Base-by-base conservation (phyloP, 805 yeast genomes). In the Ogataea corticis region DNA sequence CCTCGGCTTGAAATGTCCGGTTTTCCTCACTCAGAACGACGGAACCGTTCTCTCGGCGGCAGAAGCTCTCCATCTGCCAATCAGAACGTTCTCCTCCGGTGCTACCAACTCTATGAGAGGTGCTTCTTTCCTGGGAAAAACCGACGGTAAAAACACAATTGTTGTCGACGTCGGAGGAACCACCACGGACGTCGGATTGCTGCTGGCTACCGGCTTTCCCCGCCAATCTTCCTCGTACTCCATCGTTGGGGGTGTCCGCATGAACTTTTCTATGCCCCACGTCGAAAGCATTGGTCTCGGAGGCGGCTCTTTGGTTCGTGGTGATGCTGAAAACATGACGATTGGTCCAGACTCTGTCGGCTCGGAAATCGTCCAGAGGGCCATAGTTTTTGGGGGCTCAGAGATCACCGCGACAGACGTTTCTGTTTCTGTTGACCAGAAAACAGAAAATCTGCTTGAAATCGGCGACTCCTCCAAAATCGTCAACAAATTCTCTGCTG, bases 81-180 rank as follows among this genome's bases (percentile, higher is more conserved):
- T 75, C 29, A 57, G 70, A 33, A 73, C 79, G 1, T 74, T 73
- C 52, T 69, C 75, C 3, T 73, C 78, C 10, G 79, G 79, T 34
- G 73, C 78, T 3, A 75, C 77, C 12, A 72, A 72, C 49, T 71
- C 75, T 10, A 71, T 72, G 72, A 55, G 74, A 50, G 76, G 76
- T 34, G 79, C 79, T 2, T 66, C 77, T 0, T 70, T 72, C 49
- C 55, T 75, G 12, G 69, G 73, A 45, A 38, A 64, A 40, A 39
- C 56, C 19, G 58, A 55, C 1, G 55, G 62, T 2, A 75, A 77
- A 7, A 50, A 56, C 31, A 61, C 66, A 13, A 51, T 72, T 38
- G 76, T 75, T n/a, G 68, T 68, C 29, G 80, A 75, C 54, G 69
- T 75, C 31, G 80, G 80, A 14, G 80, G 79, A 11, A 75, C 80